Base-by-base conservation (phyloP, 495 filamentous ascomycete genomes). In the Tirmania nivea region DNA sequence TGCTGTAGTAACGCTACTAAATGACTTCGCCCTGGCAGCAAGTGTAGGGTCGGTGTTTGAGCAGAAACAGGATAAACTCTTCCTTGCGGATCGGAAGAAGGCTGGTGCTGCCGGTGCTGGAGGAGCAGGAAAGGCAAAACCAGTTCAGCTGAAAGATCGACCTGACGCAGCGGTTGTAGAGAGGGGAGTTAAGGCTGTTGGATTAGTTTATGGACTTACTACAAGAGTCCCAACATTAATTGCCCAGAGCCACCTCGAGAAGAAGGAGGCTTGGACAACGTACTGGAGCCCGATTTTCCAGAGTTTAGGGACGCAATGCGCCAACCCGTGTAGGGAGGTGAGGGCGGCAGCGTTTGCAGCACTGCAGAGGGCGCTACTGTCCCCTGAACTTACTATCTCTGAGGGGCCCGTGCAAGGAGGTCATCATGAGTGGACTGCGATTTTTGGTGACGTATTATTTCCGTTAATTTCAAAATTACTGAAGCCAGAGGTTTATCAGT, bases 201-300 rank as follows among this genome's bases (percentile, higher is more conserved):
- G 77, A 49, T 72, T 87, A 55, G 81, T 96, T 48, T 83, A 82
- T 51, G 76, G 79, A 51, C 72, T 96, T 63, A 92, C 85, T 12
- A 69, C 72, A 35, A 77, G 86, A 35, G 86, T 90, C 8, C 86
- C 90, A 2, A 72, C 76, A 49, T 73, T 96, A 11, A 95, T 96
- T 69, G 75, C 82, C 61, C 84, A 92, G 62, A 94, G 87, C 20
- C 92, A 96, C 58, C 77, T 96, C 0, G 92, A 96, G 60, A 78
- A 77, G 55, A 81, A 72, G 56, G 84, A 95, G 73, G 90, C 90
- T 36, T 99, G 90, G 90, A 84, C 84, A 34, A 85, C 92, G 12
- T 99, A 99, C 65, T 99, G 90, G 90, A 80, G 87, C 14, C 92
- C 88, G 20, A 89, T 96, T 35, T 89, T 97, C 69, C 77, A 82